Percentiles rank a stretch among this genome's conserved stretches.
Evolutionary conservation across 768 basidiomycete species (phyloP).

Genomic region (Calocybe cyanea): DNA sequence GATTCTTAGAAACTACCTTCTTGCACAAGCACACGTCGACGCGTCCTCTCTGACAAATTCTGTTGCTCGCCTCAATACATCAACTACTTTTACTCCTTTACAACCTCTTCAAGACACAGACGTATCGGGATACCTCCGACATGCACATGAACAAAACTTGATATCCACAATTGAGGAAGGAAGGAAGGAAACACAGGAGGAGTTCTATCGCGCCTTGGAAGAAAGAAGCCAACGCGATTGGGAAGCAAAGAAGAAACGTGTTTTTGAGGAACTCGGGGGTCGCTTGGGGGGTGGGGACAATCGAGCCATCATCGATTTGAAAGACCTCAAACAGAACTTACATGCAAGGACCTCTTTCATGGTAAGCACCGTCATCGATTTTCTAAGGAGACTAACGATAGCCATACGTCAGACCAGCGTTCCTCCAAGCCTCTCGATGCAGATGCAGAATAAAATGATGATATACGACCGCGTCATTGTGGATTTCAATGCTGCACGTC

Average conservation of each 20-base stretch:
- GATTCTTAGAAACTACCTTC: slow-evolving; percentile 71
- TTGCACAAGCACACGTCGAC: slow-evolving; percentile 93
- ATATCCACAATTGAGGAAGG: slow-evolving; percentile 93
- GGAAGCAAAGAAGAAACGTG: slow-evolving; percentile 86
- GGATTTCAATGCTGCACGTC: slow-evolving; percentile 71
- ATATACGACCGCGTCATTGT: slow-evolving; percentile 82
- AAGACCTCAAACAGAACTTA: slow-evolving; percentile 60
- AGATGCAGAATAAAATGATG: slow-evolving; percentile 96
- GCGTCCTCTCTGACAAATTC: slow-evolving; percentile 81
- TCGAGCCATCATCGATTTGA: slow-evolving; percentile 26
- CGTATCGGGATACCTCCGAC: slow-evolving; percentile 90
- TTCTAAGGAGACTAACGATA: not conserved
- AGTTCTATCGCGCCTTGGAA: slow-evolving; percentile 80
- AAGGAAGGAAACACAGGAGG: slow-evolving; percentile 76
- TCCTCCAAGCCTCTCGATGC: slow-evolving; percentile 58
- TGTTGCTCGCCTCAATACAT: slow-evolving; percentile 79
- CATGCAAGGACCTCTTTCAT: slow-evolving; percentile 53
- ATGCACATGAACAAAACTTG: slow-evolving; percentile 91
- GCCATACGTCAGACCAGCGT: slow-evolving; percentile 28
- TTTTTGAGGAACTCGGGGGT: slow-evolving; percentile 87
- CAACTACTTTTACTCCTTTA: slow-evolving; percentile 82
- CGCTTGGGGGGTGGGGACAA: slow-evolving; percentile 53
- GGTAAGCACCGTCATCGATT: slow-evolving; percentile 30
- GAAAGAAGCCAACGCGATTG: slow-evolving; percentile 75
- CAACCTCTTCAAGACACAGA: slow-evolving; percentile 93